Percentiles rank a stretch among this genome's conserved stretches.
phyloP scores from a whole-genome alignment of 768 basidiomycete species.

The Tylopilus sp. region DNA sequence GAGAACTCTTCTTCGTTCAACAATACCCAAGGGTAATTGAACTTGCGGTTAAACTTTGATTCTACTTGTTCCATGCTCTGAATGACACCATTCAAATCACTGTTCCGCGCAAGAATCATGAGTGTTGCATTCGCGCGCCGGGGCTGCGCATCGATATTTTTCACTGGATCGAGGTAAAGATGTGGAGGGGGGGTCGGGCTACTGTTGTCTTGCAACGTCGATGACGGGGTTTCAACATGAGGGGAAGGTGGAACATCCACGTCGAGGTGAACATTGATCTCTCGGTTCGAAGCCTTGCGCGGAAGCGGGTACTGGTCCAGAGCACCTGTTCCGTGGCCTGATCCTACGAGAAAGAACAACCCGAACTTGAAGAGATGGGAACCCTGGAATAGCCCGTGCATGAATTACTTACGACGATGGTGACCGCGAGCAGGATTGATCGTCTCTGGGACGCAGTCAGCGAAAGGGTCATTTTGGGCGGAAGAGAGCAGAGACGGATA shows the following conservation, averaged over 20 bases:
- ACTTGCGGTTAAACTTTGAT: conserved; percentile 54
- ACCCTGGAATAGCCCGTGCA: neutral
- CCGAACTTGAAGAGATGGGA: conserved; percentile 8
- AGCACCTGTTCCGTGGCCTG: conserved; percentile 2
- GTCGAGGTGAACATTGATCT: neutral
- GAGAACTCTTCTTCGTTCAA: conserved; percentile 60
- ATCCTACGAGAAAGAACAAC: conserved; percentile 23
- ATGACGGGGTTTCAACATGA: neutral
- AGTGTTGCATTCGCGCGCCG: conserved; percentile 56
- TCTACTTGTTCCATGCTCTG: conserved; percentile 54
- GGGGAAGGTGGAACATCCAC: neutral
- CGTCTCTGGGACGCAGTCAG: conserved; percentile 30
- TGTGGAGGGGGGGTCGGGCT: conserved; percentile 2
- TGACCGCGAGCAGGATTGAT: conserved; percentile 24
- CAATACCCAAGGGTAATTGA: conserved; percentile 60
- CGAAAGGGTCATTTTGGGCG: conserved; percentile 19
- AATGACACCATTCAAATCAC: conserved; percentile 43
- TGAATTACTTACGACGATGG: conserved; percentile 22
- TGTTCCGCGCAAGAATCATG: conserved; percentile 51
- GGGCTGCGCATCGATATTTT: neutral
- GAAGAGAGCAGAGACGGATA: neutral
- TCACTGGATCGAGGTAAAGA: conserved; percentile 1
- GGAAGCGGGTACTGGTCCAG: neutral
- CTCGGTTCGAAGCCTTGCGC: neutral
- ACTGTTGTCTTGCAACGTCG: neutral